Base-by-base conservation (phyloP, 768 basidiomycete species). In the Plicaturopsis crispa region DNA sequence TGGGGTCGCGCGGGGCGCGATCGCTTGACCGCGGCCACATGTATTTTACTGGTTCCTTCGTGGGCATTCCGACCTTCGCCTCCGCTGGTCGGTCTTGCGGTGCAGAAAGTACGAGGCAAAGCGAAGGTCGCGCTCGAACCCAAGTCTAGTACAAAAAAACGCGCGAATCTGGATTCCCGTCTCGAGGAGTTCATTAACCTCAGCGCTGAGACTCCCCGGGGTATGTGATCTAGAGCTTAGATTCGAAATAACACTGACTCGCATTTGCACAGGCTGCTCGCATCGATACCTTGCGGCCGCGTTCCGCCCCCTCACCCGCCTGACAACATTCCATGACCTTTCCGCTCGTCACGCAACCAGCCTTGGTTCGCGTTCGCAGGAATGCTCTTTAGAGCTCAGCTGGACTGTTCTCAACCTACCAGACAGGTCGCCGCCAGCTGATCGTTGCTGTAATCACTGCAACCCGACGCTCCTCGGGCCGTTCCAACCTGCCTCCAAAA, bases 131-230 rank as follows among this genome's bases (percentile, higher is more conserved):
- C 13, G 12, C n/a, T 31, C 3, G 48, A 43, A 30, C 34, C 38
- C 2, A 40, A 49, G 22, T 22, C 22, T 3, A 35, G 33, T 20
- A 38, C 22, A 10, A 35, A 28, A 10, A 31, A 38, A 23, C 36
- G 46, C 6, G 16, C 38, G 2, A 36, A 36, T 17, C 24, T 49
- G 13, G 35, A 42, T 12, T 28, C 32, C 2, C 32, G 24, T 1
- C 35, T 49, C 1, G 41, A 47, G 30, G 40, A 19, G 2, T 47
- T 48, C 31, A 41, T 49, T 36, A 49, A 49, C 21, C 32, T 44
- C 1, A 38, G 17, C 7, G 18, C 31, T 23, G 38, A 16, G 7
- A n/a, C 18, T 19, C 14, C 31, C 16, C 17, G n/a, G 22, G n/a
- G 41, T 37, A 22, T 10, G 32, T 36, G 10, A 14, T 32, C n/a